A percentile compares a stretch with the other conserved stretches of the same genome.
Conservation (phyloP, 768 basidiomycete genomes). For the Mycena metata region DNA sequence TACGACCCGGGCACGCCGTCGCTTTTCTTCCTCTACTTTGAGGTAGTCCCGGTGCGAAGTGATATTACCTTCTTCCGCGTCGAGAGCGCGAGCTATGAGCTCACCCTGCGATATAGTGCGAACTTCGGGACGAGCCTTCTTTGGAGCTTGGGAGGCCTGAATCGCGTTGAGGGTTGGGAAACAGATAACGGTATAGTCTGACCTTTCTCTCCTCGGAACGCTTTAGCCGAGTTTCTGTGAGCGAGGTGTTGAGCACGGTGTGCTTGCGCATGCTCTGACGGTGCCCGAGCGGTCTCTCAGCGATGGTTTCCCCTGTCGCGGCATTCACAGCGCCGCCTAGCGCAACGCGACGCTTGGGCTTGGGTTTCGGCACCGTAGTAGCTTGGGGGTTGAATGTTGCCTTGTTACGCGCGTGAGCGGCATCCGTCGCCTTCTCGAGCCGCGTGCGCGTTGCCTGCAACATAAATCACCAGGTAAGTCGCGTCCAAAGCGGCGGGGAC, state of each 20-base stretch:
- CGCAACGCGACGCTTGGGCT: conserved; percentile 62
- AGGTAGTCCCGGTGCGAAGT: conserved; percentile 85
- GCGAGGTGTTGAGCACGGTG: conserved; percentile 79
- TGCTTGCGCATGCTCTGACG: conserved; percentile 76
- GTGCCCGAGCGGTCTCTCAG: conserved; percentile 43
- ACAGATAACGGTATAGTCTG: conserved; percentile 29
- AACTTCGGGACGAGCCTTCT: conserved; percentile 67
- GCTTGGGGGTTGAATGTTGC: conserved; percentile 73
- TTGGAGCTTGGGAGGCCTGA: conserved; percentile 70
- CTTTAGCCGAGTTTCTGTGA: conserved; percentile 74
- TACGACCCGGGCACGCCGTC: conserved; percentile 74
- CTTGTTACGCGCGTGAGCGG: conserved; percentile 75
- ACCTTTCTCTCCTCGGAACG: conserved; percentile 75
- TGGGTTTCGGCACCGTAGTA: conserved; percentile 45
- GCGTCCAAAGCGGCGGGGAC: neutral
- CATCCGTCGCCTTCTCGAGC: conserved; percentile 73
- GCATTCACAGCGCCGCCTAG: conserved; percentile 68
- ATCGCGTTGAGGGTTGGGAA: conserved; percentile 1
- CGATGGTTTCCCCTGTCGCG: conserved; percentile 71
- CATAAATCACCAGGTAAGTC: conserved; percentile 10
- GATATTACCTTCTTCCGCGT: conserved; percentile 90
- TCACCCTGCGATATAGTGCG: conserved; percentile 83
- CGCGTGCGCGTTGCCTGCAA: conserved; percentile 67
- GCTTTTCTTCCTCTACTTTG: conserved; percentile 84
- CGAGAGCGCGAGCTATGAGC: conserved; percentile 84